Evolutionary conservation across 768 basidiomycete genomes (phyloP).

Genomic region (Strobilomyces confusus): DNA sequence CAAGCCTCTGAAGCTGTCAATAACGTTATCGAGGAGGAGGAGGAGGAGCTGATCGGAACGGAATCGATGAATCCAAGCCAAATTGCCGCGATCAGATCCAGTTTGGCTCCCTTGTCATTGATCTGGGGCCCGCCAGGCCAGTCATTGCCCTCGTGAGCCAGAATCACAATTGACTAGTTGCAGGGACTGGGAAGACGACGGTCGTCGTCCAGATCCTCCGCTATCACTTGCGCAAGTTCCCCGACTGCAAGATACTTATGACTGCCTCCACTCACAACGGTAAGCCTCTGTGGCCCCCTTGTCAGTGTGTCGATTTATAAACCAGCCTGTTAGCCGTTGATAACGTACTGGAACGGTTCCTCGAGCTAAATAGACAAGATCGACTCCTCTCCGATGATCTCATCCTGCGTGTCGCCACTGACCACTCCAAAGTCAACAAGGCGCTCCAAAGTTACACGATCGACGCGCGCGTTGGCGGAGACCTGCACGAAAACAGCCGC

Average conservation of each 20-base stretch:
- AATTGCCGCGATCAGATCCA: slow-evolving; percentile 43
- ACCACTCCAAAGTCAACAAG: slow-evolving; percentile 58
- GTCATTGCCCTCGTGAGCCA: neutral
- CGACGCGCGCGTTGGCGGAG: slow-evolving; percentile 57
- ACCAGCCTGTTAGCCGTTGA: slow-evolving; percentile 51
- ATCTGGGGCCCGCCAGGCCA: slow-evolving; percentile 71
- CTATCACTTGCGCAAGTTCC: slow-evolving; percentile 33
- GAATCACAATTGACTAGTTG: neutral
- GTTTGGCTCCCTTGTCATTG: slow-evolving; percentile 43
- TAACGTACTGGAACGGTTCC: slow-evolving; percentile 64
- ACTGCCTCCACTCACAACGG: slow-evolving; percentile 71
- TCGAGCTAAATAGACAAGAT: slow-evolving; percentile 41
- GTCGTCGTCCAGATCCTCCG: slow-evolving; percentile 61
- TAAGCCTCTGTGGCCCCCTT: slow-evolving; percentile 13
- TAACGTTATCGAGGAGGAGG: slow-evolving; percentile 5
- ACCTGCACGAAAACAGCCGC: slow-evolving; percentile 54
- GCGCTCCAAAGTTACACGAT: slow-evolving; percentile 55
- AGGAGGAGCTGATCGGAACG: slow-evolving; percentile 12
- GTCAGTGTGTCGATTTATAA: neutral
- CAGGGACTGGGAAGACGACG: slow-evolving; percentile 70
- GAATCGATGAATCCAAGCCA: slow-evolving; percentile 53
- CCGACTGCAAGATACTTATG: slow-evolving; percentile 53
- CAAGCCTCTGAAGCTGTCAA: slow-evolving; percentile 17
- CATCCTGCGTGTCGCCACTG: slow-evolving; percentile 67
- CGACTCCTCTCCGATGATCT: slow-evolving; percentile 48